These are phyloP conservation scores for Orobanche coerulescens DNA, from an alignment of 257 asterid genomes.

Conservation along the genomic window DNA sequence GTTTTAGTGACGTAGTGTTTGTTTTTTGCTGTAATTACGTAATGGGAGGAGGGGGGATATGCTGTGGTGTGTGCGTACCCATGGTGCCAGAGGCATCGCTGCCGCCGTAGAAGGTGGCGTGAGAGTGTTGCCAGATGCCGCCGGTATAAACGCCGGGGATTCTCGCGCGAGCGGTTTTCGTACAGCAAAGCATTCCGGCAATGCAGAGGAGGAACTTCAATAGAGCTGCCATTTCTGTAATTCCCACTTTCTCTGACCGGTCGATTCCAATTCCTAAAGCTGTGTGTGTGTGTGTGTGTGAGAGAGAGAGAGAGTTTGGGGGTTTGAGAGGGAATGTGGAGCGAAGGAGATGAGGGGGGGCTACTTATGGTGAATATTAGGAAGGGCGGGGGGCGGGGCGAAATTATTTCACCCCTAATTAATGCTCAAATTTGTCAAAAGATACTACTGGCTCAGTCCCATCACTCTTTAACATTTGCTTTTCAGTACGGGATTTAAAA, in stretches of 20 bases:
- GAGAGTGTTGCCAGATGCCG: conserved; percentile 60
- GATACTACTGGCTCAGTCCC: no score
- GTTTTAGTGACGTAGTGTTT: neutral
- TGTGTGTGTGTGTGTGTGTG: neutral
- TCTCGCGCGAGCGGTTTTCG: conserved; percentile 28
- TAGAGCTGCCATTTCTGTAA: conserved; percentile 23
- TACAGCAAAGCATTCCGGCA: conserved; percentile 33
- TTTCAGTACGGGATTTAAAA: no score
- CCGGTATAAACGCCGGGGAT: conserved; percentile 62
- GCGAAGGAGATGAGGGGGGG: conserved; percentile 32
- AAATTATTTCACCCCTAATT: conserved; percentile 19
- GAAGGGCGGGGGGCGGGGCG: conserved; percentile 20
- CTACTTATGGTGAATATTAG: conserved; percentile 37
- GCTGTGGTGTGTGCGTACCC: conserved; percentile 33
- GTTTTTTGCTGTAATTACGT: no score
- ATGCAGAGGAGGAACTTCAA: conserved; percentile 30
- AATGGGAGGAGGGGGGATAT: no score
- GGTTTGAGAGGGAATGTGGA: conserved; percentile 24
- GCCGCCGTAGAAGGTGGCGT: conserved; percentile 93
- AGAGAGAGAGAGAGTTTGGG: conserved; percentile 13
- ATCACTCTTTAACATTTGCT: no score
- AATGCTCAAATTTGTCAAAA: conserved; percentile 20
- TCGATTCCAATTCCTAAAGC: neutral
- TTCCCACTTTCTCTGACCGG: neutral
- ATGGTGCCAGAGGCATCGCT: conserved; percentile 90